Evolutionary conservation across 176 grass and related monocot species (phyloP).

Genomic region (Elymus sibiricus): DNA sequence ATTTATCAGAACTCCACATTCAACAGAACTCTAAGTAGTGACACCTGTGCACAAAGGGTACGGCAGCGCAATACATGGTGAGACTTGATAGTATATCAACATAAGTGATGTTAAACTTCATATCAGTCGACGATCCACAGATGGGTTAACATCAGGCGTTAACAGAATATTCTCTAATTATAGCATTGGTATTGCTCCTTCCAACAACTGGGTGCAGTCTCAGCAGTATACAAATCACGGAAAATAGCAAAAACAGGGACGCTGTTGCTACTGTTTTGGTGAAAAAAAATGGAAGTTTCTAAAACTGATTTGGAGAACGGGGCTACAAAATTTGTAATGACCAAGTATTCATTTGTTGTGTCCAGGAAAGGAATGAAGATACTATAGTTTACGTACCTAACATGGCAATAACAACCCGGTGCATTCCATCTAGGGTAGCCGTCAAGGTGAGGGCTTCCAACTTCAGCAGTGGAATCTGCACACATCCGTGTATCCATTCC

Average conservation of each 20-base stretch:
- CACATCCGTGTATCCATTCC: constrained; percentile 29
- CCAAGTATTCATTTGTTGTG: constrained; percentile 6
- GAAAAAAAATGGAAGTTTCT: background rate
- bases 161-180: background rate
- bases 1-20: background rate
- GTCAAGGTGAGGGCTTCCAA: constrained; percentile 32
- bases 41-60: background rate
- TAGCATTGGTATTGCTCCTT: background rate
- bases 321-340: constrained; percentile 46
- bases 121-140: background rate
- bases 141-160: background rate
- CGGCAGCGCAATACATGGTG: background rate
- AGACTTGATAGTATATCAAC: background rate
- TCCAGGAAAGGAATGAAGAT: constrained; percentile 34
- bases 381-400: constrained; percentile 13
- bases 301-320: background rate
- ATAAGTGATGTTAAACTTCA: background rate
- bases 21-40: background rate
- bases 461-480: constrained; percentile 23
- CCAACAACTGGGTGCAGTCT: background rate
- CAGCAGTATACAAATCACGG: background rate
- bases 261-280: background rate
- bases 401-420: constrained; percentile 10
- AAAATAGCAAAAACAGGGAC: constrained; percentile 1
- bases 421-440: constrained; percentile 22